Percentiles rank a stretch among this genome's conserved stretches.
phyloP scores from a whole-genome alignment of 2,329 filamentous ascomycete genomes.

The Fusarium setosum region DNA sequence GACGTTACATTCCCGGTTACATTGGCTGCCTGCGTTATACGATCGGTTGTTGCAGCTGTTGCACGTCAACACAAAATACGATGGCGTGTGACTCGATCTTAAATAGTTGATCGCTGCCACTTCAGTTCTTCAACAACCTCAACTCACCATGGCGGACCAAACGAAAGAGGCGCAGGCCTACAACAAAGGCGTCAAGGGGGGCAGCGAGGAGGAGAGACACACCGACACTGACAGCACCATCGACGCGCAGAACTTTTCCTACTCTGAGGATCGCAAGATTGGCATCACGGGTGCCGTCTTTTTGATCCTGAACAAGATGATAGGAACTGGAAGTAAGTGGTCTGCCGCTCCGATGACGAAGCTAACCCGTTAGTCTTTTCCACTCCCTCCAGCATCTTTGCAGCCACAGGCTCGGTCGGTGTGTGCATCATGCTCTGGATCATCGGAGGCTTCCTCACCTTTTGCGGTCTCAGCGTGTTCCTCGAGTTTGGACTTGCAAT shows the following conservation, averaged over 20 bases:
- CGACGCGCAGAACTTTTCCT: constrained; percentile 56
- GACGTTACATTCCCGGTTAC: constrained; percentile 6
- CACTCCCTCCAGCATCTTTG: constrained; percentile 64
- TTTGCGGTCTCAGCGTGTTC: constrained; percentile 69
- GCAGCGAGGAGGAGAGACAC: constrained; percentile 33
- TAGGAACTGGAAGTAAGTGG: constrained; percentile 65
- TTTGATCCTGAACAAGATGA: constrained; percentile 69
- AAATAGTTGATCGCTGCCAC: background rate
- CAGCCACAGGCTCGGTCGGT: constrained; percentile 63
- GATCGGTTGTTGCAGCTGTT: background rate
- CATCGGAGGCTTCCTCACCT: constrained; percentile 63
- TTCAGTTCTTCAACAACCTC: background rate
- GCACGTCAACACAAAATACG: constrained; percentile 1
- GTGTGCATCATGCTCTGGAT: constrained; percentile 46
- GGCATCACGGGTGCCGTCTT: constrained; percentile 65
- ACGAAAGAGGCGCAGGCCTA: constrained; percentile 8
- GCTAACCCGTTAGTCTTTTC: constrained; percentile 58
- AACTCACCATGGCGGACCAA: constrained; percentile 24
- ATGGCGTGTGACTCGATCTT: constrained; percentile 7
- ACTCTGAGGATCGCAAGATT: constrained; percentile 59
- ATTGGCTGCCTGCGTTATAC: constrained; percentile 5
- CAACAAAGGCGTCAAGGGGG: constrained; percentile 2
- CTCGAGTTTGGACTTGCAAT: constrained; percentile 73
- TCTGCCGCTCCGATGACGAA: rapidly evolving
- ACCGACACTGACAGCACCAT: constrained; percentile 39